Conservation (phyloP, 805 yeast genomes). For the Debaryomyces hansenii region DNA sequence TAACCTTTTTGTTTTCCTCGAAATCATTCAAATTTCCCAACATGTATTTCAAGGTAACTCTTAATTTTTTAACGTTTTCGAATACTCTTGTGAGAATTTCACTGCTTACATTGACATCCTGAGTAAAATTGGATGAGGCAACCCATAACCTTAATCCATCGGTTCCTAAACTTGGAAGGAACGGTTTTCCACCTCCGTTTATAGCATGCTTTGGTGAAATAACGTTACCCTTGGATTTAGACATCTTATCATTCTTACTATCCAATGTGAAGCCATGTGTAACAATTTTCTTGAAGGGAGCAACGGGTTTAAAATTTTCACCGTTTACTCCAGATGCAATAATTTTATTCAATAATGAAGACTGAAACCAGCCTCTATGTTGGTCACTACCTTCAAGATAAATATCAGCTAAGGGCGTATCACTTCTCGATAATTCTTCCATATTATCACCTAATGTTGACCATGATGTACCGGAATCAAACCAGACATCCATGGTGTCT, state of each 20-base stretch:
- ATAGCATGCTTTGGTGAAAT: constrained; percentile 69
- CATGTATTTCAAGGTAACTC: constrained; percentile 78
- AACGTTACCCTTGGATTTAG: constrained; percentile 86
- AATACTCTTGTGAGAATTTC: constrained; percentile 72
- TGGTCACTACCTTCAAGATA: constrained; percentile 97
- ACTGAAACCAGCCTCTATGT: constrained; percentile 99
- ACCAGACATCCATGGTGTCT: constrained; percentile 99
- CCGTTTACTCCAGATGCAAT: constrained; percentile 48
- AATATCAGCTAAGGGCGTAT: constrained; percentile 59
- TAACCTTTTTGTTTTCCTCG: constrained; percentile 27
- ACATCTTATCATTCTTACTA: constrained; percentile 85
- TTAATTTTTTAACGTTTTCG: constrained; percentile 75
- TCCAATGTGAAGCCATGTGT: constrained; percentile 96
- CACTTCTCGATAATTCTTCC: constrained; percentile 29
- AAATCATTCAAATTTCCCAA: constrained; percentile 71
- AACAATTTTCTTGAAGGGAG: constrained; percentile 71
- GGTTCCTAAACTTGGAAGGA: constrained; percentile 68
- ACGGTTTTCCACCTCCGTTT: constrained; percentile 50
- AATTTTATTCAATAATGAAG: constrained; percentile 79
- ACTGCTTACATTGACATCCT: constrained; percentile 75
- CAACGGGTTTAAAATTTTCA: constrained; percentile 25
- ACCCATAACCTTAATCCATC: constrained; percentile 92
- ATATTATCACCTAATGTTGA: constrained; percentile 47
- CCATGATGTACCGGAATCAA: constrained; percentile 97
- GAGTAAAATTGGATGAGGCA: constrained; percentile 83